Evolutionary conservation across 1,139 yeast species (phyloP).

Genomic region (Debaryomycetaceae sp.): DNA sequence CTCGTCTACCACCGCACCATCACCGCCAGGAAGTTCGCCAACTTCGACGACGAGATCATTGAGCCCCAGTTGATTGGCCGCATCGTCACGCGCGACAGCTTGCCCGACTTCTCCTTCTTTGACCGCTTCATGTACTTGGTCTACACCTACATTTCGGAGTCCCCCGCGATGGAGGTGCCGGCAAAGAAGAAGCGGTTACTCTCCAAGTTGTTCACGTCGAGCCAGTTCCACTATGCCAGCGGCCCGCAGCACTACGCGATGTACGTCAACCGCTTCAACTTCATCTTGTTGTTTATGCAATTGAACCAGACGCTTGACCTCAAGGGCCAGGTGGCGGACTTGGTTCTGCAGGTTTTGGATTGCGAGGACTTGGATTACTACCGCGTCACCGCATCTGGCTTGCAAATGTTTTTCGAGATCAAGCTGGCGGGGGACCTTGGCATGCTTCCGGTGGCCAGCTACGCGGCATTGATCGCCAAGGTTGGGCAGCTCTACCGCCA

Average conservation of each 20-base stretch:
- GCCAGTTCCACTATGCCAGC: conserved; percentile 27
- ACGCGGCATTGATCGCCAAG: conserved; percentile 12
- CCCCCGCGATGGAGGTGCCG: conserved; percentile 17
- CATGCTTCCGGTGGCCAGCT: conserved; percentile 20
- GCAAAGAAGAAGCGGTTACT: conserved; percentile 28
- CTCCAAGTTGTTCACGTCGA: conserved; percentile 36
- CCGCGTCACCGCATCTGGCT: conserved; percentile 21
- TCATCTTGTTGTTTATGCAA: conserved; percentile 30
- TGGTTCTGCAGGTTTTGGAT: conserved; percentile 20
- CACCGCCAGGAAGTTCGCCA: conserved; percentile 32
- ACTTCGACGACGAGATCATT: conserved; percentile 32
- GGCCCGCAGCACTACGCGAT: conserved; percentile 25
- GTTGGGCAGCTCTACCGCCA: conserved; percentile 3
- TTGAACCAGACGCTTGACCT: conserved; percentile 25
- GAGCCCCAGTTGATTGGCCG: conserved; percentile 22
- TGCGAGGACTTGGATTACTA: conserved; percentile 25
- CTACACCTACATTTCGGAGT: conserved; percentile 29
- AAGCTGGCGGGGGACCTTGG: conserved; percentile 11
- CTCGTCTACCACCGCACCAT: conserved; percentile 24
- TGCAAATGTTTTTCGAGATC: conserved; percentile 20
- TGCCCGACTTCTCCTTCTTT: conserved; percentile 32
- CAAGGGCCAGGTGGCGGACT: conserved; percentile 23
- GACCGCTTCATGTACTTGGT: conserved; percentile 36
- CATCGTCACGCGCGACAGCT: conserved; percentile 26
- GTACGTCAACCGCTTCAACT: conserved; percentile 36